Evolutionary conservation across 1,139 yeast genomes (phyloP), one percentile per base, ranked within the genome.

Genomic region (Arxiozyma heterogenica): DNA sequence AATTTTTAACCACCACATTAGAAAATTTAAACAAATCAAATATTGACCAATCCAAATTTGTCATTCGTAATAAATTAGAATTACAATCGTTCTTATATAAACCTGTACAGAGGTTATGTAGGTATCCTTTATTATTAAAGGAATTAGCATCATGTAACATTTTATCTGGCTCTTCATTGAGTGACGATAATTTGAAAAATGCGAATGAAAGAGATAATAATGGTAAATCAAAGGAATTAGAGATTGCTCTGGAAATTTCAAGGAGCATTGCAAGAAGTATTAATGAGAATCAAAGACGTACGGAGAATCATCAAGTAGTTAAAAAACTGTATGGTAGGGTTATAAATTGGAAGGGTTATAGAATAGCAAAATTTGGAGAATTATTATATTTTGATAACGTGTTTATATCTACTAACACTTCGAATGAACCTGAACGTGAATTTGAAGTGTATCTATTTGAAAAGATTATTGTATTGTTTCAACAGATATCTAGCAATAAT

Each of bases 61-160:
- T 90, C 47, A 81, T 93, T 55, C 95, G 85, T 59, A 94, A 95
- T 30, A 86, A 89, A 43, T 84, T 90, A 67, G 98, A 93, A 69
- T 75, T 93, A 53, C 98, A 89, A 65, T 84, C 95, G 53, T 87
- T 87, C 68, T 77, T 94, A 50, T 81, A 93, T 62, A 93, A 93
- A 69, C 99, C 99, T 0, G 89, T 93, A 45, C 99, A 93, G 73
- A 80, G 98, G 61, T 77, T 93, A 38, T 89, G 97, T 75, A 89
- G 91, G 69, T 93, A 93, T 68, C 98, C 98, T 2, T 72, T 94
- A 51, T 74, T 93, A 50, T 72, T 93, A 55, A 82, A 81, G 59
- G 95, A 89, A 64, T 75, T 94, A 55, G 70, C 87, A 49, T 90
- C 90, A 7, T 48, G 53, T 25, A 49, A 51, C 41, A 18, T 46